Conservation (phyloP, 768 basidiomycete species). For the Pseudohyphozyma bogoriensis region DNA sequence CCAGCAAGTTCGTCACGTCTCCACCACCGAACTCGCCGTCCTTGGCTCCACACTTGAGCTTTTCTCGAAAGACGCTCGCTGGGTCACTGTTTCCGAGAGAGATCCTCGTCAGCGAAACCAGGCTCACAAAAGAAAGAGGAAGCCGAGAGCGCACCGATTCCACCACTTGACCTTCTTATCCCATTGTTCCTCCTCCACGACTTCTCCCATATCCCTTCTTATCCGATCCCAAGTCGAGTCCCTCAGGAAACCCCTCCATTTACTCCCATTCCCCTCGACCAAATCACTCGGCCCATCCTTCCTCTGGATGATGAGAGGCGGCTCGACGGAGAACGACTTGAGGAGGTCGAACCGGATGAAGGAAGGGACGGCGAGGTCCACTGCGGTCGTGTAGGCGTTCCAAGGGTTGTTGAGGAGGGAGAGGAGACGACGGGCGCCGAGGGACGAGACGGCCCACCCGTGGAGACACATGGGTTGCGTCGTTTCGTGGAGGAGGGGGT, state of each 20-base stretch:
- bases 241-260: conserved; percentile 25
- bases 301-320: conserved; percentile 34
- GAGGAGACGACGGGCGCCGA: conserved; percentile 21
- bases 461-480: conserved; percentile 31
- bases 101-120: too few species aligned
- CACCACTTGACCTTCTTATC: too few species aligned
- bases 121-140: too few species aligned
- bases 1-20: too few species aligned
- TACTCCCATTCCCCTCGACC: conserved; percentile 22
- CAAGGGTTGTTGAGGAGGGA: conserved; percentile 29
- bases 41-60: too few species aligned
- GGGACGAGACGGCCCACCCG: conserved; percentile 29
- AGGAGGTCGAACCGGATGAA: conserved; percentile 23
- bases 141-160: too few species aligned
- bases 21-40: too few species aligned
- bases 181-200: conserved; percentile 9
- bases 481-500: conserved; percentile 30
- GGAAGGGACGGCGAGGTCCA: conserved; percentile 32
- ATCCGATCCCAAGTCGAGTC: conserved; percentile 27
- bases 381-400: conserved; percentile 32
- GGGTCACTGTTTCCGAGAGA: too few species aligned
- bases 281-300: conserved; percentile 32
- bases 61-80: too few species aligned
- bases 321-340: conserved; percentile 28
- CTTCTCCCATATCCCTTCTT: conserved; percentile 1